Percentiles rank a stretch among this genome's conserved stretches.
phyloP scores from a whole-genome alignment of 106 monocot genomes.

The Acorus calamus region DNA sequence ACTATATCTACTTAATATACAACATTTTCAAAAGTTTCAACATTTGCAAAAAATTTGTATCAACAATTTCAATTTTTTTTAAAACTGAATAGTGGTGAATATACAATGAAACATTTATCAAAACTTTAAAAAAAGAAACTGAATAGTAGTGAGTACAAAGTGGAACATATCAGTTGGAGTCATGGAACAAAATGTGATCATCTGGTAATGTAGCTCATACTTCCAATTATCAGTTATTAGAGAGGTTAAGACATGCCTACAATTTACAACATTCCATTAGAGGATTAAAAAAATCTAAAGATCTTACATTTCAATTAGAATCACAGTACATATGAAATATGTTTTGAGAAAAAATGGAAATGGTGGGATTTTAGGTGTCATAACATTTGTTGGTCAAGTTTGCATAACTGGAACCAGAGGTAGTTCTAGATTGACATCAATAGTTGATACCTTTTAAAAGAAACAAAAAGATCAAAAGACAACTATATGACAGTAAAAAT shows the following conservation, averaged over 20 bases:
- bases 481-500: no score
- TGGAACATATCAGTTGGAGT: no score
- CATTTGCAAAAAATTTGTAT: no score
- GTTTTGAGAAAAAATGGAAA: neutral
- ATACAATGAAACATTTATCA: no score
- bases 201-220: constrained; percentile 2
- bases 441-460: neutral
- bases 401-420: constrained; percentile 57
- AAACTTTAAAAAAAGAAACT: no score
- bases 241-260: no score
- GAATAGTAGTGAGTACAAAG: no score
- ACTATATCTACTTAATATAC: no score
- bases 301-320: neutral
- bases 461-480: neutral
- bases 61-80: no score
- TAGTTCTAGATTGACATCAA: constrained; percentile 26
- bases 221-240: neutral
- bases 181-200: neutral
- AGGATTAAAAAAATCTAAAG: neutral
- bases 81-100: no score
- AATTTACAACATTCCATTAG: no score
- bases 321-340: neutral
- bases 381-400: constrained; percentile 49
- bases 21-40: no score
- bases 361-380: constrained; percentile 4